Evolutionary conservation across 768 basidiomycete species (phyloP), one percentile per base, ranked within the genome.

Genomic region (Lactifluus volemus): DNA sequence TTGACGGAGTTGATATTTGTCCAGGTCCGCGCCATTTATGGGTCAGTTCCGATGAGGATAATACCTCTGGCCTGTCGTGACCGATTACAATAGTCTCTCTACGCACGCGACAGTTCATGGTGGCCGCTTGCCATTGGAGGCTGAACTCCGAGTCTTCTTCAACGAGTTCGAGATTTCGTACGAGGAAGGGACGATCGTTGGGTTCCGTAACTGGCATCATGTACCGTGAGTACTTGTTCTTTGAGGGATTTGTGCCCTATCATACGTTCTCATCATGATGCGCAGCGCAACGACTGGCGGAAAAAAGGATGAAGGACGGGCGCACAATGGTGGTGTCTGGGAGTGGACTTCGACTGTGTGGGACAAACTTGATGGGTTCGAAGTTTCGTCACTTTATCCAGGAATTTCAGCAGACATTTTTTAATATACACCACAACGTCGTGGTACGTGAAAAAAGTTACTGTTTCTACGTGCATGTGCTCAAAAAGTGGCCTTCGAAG

Each of bases 241-340:
- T 64, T 48, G 36, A 29, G 44, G 25, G 36, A 25, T 55, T 42
- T 41, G 15, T 21, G 38, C 39, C 53, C 25, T 49, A 63, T 59
- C 53, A 62, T 21, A 53, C 49, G 53, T 8, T 45, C 42, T 29
- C 29, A 25, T 25, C 25, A 25, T 25, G 25, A n/a, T 15, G 11
- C 49, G 10, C 52, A 89, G 88, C 34, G 83, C 88, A 21, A 91
- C 89, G 45, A 82, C 83, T 2, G 89, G 88, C 39, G 72, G 77
- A 62, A 74, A 75, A 61, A 68, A 25, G 25, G 2, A 70, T 59
- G 78, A 72, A 21, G 82, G 84, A 3, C 81, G 76, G 70, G 88
- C 90, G 12, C 83, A 84, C 63, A 98, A 99, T 66, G 97, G 97
- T 7, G 97, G 97, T 5, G 88, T 96, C 15, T 99, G 96, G 94